A percentile compares a stretch with the other conserved stretches of the same genome.
These are phyloP conservation scores for Styphnolobium japonicum DNA, from an alignment of 306 rosid species.

Conservation along the genomic window DNA sequence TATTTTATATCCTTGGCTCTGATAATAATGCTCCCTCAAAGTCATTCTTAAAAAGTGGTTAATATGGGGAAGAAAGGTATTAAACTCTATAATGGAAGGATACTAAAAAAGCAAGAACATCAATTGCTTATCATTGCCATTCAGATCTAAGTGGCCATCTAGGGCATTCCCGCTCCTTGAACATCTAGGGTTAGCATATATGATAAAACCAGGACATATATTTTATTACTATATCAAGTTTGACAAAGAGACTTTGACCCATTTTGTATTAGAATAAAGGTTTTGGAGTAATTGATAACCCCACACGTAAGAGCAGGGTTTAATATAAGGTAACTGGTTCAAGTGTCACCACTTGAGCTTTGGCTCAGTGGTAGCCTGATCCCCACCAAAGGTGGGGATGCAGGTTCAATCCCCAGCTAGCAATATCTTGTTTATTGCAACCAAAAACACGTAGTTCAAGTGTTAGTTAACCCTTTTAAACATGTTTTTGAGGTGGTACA, in stretches of 20 bases:
- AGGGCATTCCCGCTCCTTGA: not conserved
- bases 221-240: not conserved
- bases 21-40: not conserved
- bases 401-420: not conserved
- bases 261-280: not conserved
- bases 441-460: not conserved
- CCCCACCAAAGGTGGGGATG: not conserved
- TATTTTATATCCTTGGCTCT: not conserved
- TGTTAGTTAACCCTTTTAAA: not conserved
- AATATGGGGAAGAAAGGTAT: not conserved
- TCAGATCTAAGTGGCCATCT: not conserved
- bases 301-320: not conserved
- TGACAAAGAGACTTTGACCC: not conserved
- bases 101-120: not conserved
- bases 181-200: not conserved
- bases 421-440: not conserved
- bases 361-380: not conserved
- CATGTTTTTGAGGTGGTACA: not conserved
- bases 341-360: not conserved
- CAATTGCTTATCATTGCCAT: not conserved
- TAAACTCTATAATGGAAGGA: not conserved
- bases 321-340: not conserved
- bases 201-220: not conserved
- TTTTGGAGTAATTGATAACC: not conserved
- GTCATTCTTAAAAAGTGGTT: not conserved